Evolutionary conservation across 2,329 filamentous ascomycete species (phyloP).

Genomic region (Aspergillus awamori): DNA sequence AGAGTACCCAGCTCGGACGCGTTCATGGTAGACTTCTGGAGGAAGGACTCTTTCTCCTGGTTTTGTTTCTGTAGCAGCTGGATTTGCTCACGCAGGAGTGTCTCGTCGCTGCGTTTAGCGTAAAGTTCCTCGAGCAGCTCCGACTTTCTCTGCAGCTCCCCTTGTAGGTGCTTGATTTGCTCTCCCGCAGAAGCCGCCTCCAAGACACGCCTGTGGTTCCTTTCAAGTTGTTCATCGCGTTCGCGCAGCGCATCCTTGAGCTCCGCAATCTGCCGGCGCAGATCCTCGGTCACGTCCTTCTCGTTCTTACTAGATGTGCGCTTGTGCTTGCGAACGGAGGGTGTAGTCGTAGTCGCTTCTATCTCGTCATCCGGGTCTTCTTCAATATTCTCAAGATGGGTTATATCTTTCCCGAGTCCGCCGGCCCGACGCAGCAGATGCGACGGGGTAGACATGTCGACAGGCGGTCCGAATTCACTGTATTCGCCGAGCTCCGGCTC

Average conservation of each 20-base stretch:
- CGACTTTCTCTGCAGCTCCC: slow-evolving; percentile 39
- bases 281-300: slow-evolving; percentile 24
- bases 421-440: slow-evolving; percentile 40
- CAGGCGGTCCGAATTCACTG: slow-evolving; percentile 46
- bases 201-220: slow-evolving; percentile 34
- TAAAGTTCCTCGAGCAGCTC: slow-evolving; percentile 33
- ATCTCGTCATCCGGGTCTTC: slow-evolving; percentile 35
- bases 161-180: slow-evolving; percentile 43
- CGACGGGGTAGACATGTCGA: slow-evolving; percentile 49
- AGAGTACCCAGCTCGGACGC: slow-evolving; percentile 29
- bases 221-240: slow-evolving; percentile 39
- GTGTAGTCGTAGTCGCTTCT: slow-evolving; percentile 25
- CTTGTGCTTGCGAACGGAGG: slow-evolving; percentile 30
- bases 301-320: slow-evolving; percentile 20
- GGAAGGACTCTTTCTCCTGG: slow-evolving; percentile 28
- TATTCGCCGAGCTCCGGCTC: slow-evolving; percentile 40
- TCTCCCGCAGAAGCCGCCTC: slow-evolving; percentile 42
- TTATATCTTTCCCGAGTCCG: slow-evolving; percentile 32
- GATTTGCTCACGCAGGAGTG: slow-evolving; percentile 33
- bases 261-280: slow-evolving; percentile 37
- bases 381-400: slow-evolving; percentile 42
- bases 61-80: slow-evolving; percentile 32
- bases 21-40: slow-evolving; percentile 27
- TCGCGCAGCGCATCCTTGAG: slow-evolving; percentile 36
- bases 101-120: slow-evolving; percentile 26